A percentile compares a stretch with the other conserved stretches of the same genome.
phyloP scores from a whole-genome alignment of 208 protist species.

The Angomonas ambiguus region DNA sequence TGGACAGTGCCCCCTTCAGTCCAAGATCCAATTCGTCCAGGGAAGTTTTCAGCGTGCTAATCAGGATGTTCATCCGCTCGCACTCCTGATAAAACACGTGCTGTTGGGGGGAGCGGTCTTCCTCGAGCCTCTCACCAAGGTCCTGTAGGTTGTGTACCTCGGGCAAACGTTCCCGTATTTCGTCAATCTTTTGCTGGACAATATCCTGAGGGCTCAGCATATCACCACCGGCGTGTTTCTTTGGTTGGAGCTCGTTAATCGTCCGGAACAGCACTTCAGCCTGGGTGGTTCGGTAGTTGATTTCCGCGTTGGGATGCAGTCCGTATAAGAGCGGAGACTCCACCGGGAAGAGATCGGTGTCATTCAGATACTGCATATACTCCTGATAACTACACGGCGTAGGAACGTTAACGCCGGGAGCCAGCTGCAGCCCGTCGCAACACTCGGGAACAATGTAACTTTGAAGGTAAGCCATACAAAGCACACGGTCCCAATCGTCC shows the following conservation, averaged over 20 bases:
- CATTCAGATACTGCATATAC: constrained; percentile 94
- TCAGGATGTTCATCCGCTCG: constrained; percentile 97
- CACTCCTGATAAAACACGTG: constrained; percentile 98
- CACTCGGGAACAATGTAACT: constrained; percentile 88
- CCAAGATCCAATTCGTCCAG: constrained; percentile 97
- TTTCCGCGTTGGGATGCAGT: constrained; percentile 99
- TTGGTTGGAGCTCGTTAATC: constrained; percentile 96
- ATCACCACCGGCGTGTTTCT: constrained; percentile 82
- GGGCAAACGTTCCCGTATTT: constrained; percentile 88
- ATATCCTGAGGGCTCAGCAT: constrained; percentile 88
- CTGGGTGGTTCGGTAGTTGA: constrained; percentile 96
- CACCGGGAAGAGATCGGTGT: constrained; percentile 85
- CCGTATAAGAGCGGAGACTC: constrained; percentile 97
- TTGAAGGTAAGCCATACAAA: constrained; percentile 96
- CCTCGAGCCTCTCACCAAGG: constrained; percentile 90
- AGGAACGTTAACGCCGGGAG: constrained; percentile 89
- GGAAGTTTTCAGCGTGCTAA: constrained; percentile 85
- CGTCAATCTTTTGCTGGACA: constrained; percentile 90
- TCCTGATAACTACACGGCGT: constrained; percentile 88
- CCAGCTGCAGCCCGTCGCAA: constrained; percentile 91
- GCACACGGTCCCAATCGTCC: constrained; percentile 97
- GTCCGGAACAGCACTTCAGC: constrained; percentile 95
- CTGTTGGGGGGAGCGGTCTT: constrained; percentile 97
- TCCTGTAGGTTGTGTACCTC: constrained; percentile 92
- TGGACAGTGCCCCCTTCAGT: constrained; percentile 93